Percentiles rank a stretch among this genome's conserved stretches.
phyloP scores from a whole-genome alignment of 1,284 basidiomycete genomes.

The Papiliotrema nemorosa region DNA sequence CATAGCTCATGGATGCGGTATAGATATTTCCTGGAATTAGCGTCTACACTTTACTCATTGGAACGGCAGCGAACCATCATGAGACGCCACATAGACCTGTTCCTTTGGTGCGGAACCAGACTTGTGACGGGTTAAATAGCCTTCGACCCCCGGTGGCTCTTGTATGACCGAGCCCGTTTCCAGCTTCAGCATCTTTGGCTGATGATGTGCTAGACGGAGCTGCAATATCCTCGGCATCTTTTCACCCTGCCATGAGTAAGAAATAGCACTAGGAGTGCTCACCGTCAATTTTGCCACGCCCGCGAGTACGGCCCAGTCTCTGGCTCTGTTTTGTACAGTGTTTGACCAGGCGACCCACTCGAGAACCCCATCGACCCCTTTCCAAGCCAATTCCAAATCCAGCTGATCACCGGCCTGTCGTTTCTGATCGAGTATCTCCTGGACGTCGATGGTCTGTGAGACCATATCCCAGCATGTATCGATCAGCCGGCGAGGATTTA shows the following conservation, averaged over 20 bases:
- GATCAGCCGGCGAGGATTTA: constrained; percentile 26
- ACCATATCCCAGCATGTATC: constrained; percentile 32
- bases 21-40: constrained; percentile 34
- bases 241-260: constrained; percentile 6
- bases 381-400: constrained; percentile 42
- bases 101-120: constrained; percentile 16
- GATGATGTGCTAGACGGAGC: constrained; percentile 39
- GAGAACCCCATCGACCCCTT: constrained; percentile 28
- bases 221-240: constrained; percentile 22
- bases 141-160: constrained; percentile 46
- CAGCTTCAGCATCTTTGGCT: constrained; percentile 25
- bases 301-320: constrained; percentile 43
- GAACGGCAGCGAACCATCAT: too few relatives aligned
- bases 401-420: constrained; percentile 6
- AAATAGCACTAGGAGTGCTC: constrained; percentile 5
- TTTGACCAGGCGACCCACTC: constrained; percentile 44
- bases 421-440: constrained; percentile 24
- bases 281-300: constrained; percentile 35
- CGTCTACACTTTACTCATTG: too few relatives aligned
- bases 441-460: constrained; percentile 20
- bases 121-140: constrained; percentile 37
- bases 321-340: constrained; percentile 29
- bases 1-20: constrained; percentile 21
- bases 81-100: constrained; percentile 33
- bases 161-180: constrained; percentile 36